Evolutionary conservation across 106 monocot species (phyloP).

Genomic region (Dioscorea zingiberensis): DNA sequence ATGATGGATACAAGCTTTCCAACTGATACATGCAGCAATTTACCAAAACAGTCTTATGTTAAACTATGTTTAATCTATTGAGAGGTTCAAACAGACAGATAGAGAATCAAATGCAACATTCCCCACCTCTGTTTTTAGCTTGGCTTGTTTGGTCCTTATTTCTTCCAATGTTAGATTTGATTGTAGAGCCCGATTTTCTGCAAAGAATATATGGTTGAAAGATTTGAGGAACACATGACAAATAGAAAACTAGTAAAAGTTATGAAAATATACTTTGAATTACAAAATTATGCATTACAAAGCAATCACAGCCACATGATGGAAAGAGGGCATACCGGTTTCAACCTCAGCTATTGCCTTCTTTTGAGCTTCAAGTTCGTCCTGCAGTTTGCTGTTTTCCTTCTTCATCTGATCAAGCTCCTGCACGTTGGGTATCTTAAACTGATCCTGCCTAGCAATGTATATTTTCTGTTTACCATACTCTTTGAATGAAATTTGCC

Average conservation of each 20-base stretch:
- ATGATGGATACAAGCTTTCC: no score
- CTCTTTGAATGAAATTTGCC: slow-evolving; percentile 91
- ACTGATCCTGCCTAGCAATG: slow-evolving; percentile 89
- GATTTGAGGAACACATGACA: not conserved
- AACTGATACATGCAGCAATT: no score
- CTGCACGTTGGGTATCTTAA: slow-evolving; percentile 72
- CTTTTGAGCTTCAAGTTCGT: slow-evolving; percentile 57
- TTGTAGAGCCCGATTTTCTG: slow-evolving; percentile 75
- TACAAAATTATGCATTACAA: no score
- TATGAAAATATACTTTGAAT: not conserved
- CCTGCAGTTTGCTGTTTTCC: slow-evolving; percentile 62
- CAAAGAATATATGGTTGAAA: slow-evolving; percentile 3
- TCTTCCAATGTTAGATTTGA: slow-evolving; percentile 82
- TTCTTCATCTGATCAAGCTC: slow-evolving; percentile 94
- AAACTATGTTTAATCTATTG: no score
- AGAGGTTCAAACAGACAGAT: not conserved
- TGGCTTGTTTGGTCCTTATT: slow-evolving; percentile 51
- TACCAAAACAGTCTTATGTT: no score
- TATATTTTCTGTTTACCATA: slow-evolving; percentile 97
- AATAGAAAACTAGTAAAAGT: not conserved
- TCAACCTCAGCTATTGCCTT: slow-evolving; percentile 66
- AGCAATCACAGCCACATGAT: not conserved
- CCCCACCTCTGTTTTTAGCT: slow-evolving; percentile 55
- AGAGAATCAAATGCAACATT: not conserved
- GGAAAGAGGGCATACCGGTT: slow-evolving; percentile 36